Base-by-base conservation (phyloP, 2,329 filamentous ascomycete genomes). In the Botrytis fragariae region DNA sequence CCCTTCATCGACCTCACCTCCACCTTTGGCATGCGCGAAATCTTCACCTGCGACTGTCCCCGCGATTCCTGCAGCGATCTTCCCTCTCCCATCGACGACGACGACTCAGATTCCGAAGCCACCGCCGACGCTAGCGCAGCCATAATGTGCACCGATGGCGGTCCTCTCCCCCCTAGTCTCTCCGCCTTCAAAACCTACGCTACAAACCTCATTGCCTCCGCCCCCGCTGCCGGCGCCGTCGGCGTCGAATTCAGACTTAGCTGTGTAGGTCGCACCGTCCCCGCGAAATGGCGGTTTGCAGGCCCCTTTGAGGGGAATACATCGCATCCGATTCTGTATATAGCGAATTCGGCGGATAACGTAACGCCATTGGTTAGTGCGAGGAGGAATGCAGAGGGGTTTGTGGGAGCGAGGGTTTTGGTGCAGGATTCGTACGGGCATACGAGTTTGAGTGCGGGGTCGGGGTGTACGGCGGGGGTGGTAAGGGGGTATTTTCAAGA, bases 341-440 rank as follows among this genome's bases (percentile, higher is more conserved):
- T 83, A 29, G 80, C 79, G 44, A 83, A 83, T 65, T 78, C 75
- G 42, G 80, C 79, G 25, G 82, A 83, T 65, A 83, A 83, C 54
- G 78, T 83, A 20, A 77, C 81, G 12, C 82, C 82, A 0, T 76
- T 82, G 8, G 71, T 79, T 18, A 81, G 80, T 54, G 81, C 82
- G 0, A 72, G 72, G 3, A 77, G 77, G 32, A 82, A 82, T 62
- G 77, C 81, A 2, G 72, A 74, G 6, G 77, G 82, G 0, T 88
- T 87, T 69, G 81, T 82, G 0, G 83, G 82, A 22, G 86, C 85
- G 0, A 82, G 83, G 0, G 80, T 88, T 9, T 78, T 88, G 39
- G 81, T 84, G 20, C 85, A 87, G 76, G 84, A 87, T 62, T 84
- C 84, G 0, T 87, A 85, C 59, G 87, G 87, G 7, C 61, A 63